Percentiles rank a stretch among this genome's conserved stretches.
Evolutionary conservation across 2,329 filamentous ascomycete species (phyloP).

Genomic region (Aschersonia sp.): DNA sequence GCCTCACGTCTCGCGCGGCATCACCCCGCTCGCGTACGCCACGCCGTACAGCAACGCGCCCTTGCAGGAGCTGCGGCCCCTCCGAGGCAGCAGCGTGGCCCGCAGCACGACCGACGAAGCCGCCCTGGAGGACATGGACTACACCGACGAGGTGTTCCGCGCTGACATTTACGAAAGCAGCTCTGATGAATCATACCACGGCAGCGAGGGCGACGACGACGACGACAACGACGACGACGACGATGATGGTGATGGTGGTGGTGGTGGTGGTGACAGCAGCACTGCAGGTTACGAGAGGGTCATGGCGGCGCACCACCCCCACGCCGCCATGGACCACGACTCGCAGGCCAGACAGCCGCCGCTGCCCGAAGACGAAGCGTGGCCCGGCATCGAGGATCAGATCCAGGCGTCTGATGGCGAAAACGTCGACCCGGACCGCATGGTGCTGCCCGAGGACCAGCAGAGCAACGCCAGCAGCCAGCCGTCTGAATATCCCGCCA

Average conservation of each 20-base stretch:
- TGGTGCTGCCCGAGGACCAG: constrained; percentile 11
- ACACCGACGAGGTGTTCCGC: constrained; percentile 21
- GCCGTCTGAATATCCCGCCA: constrained; percentile 42
- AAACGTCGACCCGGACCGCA: constrained; percentile 29
- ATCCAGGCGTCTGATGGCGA: constrained; percentile 32
- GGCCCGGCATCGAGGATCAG: constrained; percentile 40
- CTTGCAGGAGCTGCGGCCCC: constrained; percentile 22
- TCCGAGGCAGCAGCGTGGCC: constrained; percentile 14
- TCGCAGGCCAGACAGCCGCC: constrained; percentile 11
- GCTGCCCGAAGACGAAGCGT: constrained; percentile 38
- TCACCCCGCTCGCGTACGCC: constrained; percentile 55
- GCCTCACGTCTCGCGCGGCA: constrained; percentile 14
- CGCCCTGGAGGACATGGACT: constrained; percentile 13
- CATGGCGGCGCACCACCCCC: constrained; percentile 9
- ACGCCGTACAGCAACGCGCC: constrained; percentile 57
- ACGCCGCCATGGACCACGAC: constrained; percentile 5
- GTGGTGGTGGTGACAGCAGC: constrained; percentile 13
- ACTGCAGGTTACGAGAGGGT: constrained; percentile 12
- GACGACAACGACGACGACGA: constrained; percentile 10
- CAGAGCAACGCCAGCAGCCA: constrained; percentile 29
- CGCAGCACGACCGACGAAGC: constrained; percentile 9
- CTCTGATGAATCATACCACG: constrained; percentile 19
- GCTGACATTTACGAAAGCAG: constrained; percentile 20
- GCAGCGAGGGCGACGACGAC: constrained; percentile 11
- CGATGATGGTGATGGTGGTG: constrained; percentile 11